Conservation (phyloP, 345 rosid species). For the Clausena lansium region DNA sequence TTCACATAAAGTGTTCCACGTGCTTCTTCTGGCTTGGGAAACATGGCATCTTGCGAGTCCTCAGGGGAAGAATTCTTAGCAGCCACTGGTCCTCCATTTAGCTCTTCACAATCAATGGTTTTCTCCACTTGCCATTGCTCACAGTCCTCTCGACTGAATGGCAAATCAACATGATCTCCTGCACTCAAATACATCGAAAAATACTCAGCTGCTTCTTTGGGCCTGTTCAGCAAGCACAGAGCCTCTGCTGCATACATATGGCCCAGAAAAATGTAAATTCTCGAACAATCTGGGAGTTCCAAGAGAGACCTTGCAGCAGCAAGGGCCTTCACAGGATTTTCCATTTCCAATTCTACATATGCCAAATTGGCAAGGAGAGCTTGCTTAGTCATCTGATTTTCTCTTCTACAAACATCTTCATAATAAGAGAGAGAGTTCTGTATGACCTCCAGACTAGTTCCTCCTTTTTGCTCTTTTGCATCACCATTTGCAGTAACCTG, state of each 20-base stretch:
- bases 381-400: constrained; percentile 63
- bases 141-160: constrained; percentile 67
- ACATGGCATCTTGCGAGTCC: constrained; percentile 31
- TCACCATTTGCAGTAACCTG: constrained; percentile 68
- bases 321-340: constrained; percentile 77
- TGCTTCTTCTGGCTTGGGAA: constrained; percentile 87
- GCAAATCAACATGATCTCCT: constrained; percentile 55
- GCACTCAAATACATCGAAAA: constrained; percentile 64
- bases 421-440: constrained; percentile 58
- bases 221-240: constrained; percentile 77
- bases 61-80: constrained; percentile 33
- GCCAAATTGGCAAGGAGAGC: constrained; percentile 80
- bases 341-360: constrained; percentile 84
- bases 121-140: constrained; percentile 56
- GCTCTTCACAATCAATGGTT: constrained; percentile 62
- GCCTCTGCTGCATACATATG: constrained; percentile 94
- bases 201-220: constrained; percentile 78
- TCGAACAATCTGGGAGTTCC: constrained; percentile 66
- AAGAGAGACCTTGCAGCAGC: constrained; percentile 66
- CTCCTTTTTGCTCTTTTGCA: constrained; percentile 71
- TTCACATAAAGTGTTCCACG: constrained; percentile 76
- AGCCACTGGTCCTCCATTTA: constrained; percentile 40
- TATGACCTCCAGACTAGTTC: constrained; percentile 58
- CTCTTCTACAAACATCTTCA: constrained; percentile 46
- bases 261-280: constrained; percentile 68